Evolutionary conservation across 257 asterid species (phyloP).

Genomic region (Solanum chaucha): DNA sequence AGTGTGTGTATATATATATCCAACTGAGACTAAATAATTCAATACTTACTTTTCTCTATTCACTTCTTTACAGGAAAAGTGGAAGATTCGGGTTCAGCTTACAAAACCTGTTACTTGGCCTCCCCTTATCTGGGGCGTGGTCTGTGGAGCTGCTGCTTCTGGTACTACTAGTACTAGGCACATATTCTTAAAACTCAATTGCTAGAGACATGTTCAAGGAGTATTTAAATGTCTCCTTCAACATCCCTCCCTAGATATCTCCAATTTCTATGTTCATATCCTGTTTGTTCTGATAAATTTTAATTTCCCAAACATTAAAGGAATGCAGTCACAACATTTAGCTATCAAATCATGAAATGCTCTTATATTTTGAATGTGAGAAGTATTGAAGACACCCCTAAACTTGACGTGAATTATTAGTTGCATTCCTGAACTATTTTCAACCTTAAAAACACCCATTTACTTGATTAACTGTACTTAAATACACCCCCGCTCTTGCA

Average conservation of each 20-base stretch:
- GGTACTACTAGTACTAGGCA: conserved; percentile 32
- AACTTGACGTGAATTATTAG: too few species aligned
- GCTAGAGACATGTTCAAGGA: not conserved
- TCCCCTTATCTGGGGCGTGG: conserved; percentile 96
- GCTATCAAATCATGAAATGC: not conserved
- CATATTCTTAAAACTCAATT: not conserved
- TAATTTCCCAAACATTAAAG: not conserved
- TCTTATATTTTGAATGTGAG: not conserved
- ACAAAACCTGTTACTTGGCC: conserved; percentile 99
- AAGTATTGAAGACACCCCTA: too few species aligned
- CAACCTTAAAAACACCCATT: too few species aligned
- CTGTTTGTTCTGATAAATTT: not conserved
- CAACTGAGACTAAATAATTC: not conserved
- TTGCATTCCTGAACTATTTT: too few species aligned
- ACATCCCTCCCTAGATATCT: not conserved
- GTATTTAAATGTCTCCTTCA: not conserved
- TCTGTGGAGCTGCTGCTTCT: conserved; percentile 98
- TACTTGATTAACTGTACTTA: too few species aligned
- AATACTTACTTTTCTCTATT: not conserved
- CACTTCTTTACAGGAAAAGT: conserved; percentile 43
- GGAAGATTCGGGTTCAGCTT: conserved; percentile 92
- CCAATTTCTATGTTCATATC: not conserved
- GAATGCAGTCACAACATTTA: not conserved
- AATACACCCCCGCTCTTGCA: too few species aligned
- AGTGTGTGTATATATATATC: not conserved